A percentile compares a stretch with the other conserved stretches of the same genome.
Conservation (phyloP, 2,329 filamentous ascomycete genomes). For the Stachybotrys chlorohalonatus region DNA sequence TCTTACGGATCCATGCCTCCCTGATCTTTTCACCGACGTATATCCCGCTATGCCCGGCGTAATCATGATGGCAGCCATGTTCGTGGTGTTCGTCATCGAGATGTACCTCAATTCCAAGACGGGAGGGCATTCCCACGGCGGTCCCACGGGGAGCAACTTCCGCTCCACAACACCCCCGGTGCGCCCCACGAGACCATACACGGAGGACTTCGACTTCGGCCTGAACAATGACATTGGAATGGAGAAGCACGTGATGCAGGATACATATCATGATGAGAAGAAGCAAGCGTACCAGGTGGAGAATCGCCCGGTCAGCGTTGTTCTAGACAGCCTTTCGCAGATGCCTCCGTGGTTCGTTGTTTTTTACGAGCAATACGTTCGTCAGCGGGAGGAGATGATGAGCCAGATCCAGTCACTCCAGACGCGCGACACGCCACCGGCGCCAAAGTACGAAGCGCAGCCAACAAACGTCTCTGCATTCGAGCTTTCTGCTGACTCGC, state of each 20-base stretch:
- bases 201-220: not conserved
- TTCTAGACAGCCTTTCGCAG: slow-evolving; percentile 18
- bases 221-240: slow-evolving; percentile 14
- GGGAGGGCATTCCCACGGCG: slow-evolving; percentile 50
- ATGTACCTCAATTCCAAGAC: slow-evolving; percentile 52
- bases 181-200: not conserved
- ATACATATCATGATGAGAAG: slow-evolving; percentile 26
- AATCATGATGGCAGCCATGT: slow-evolving; percentile 56
- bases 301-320: slow-evolving; percentile 14
- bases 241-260: slow-evolving; percentile 31
- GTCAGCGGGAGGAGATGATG: slow-evolving; percentile 50
- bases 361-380: slow-evolving; percentile 54
- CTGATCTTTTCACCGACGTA: slow-evolving; percentile 47
- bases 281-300: slow-evolving; percentile 1
- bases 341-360: slow-evolving; percentile 56
- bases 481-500: slow-evolving; percentile 2
- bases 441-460: slow-evolving; percentile 21
- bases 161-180: not conserved
- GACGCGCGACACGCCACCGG: not conserved
- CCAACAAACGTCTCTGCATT: slow-evolving; percentile 17
- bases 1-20: slow-evolving; percentile 44
- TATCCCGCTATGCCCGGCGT: slow-evolving; percentile 55
- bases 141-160: slow-evolving; percentile 32
- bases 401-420: slow-evolving; percentile 35
- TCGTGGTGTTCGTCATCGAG: slow-evolving; percentile 52